Evolutionary conservation across 352 stramenopile genomes (phyloP).

Genomic region (Blastocystis sp.): DNA sequence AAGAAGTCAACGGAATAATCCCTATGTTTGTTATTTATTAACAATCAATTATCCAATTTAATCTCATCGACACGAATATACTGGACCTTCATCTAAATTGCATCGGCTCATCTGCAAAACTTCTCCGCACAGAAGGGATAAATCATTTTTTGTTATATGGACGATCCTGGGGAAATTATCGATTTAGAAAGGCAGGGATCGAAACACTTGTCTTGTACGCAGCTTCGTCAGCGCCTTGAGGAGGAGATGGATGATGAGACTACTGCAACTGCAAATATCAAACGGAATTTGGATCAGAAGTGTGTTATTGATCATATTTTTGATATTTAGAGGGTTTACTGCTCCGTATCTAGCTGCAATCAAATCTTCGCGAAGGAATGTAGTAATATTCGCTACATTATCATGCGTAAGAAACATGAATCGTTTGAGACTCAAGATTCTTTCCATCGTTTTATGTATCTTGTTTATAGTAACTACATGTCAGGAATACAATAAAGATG

Average conservation of each 20-base stretch:
- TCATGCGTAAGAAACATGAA: background rate
- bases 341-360: background rate
- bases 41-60: background rate
- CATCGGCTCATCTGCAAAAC: background rate
- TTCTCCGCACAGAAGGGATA: background rate
- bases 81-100: background rate
- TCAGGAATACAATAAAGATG: background rate
- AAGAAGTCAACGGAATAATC: background rate
- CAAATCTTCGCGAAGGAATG: background rate
- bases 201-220: slow-evolving; percentile 25
- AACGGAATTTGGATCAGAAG: background rate
- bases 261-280: background rate
- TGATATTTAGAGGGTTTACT: background rate
- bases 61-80: background rate
- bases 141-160: background rate
- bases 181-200: background rate
- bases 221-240: background rate
- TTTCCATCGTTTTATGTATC: background rate
- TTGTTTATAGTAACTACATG: background rate
- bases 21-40: background rate
- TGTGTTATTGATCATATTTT: background rate
- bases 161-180: background rate
- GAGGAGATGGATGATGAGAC: background rate
- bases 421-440: background rate
- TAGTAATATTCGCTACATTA: background rate